Evolutionary conservation across 2,329 filamentous ascomycete species (phyloP), one percentile per base, ranked within the genome.

Genomic region (Fusarium equiseti): DNA sequence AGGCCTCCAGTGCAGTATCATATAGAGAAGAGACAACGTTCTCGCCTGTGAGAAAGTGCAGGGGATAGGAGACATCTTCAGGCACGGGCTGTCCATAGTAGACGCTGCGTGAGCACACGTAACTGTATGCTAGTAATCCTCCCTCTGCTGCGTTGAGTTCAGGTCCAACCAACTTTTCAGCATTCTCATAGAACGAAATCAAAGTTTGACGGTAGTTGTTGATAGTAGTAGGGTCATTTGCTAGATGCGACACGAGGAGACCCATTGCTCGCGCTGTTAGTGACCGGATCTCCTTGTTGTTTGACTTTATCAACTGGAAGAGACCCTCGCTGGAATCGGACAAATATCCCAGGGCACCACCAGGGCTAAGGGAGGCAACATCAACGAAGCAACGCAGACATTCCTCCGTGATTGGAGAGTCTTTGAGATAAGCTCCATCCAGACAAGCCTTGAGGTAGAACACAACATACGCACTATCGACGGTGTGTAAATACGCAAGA

Each of bases 181-280:
- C 79, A 8, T 78, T 76, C n/a, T 79, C 75, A 9, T 88, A 80
- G 16, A 91, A 80, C 0, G 80, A 75, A 18, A 79, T 70, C 26
- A 89, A 59, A 6, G 74, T 75, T 45, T 61, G 63, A n/a, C 70
- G 62, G 56, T 71, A 75, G 22, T 75, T 74, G 3, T 62, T 62
- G 20, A 82, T 64, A 3, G 55, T 63, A 8, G 79, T 75, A 1
- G 81, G 71, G 4, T 83, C 73, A 60, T 84, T 84, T 9, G 73
- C 75, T 6, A 85, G 83, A 77, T 95, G 92, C 0, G 93, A 91
- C 2, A 88, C 89, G 8, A 98, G 80, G 15, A 97, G 91, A 1
- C 94, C 95, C 73, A 94, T 89, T 0, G 89, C 87, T 64, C 89
- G 90, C 18, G 93, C 90, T 3, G 90, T 90, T 29, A 91, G 83